Evolutionary conservation across 2,329 filamentous ascomycete species (phyloP).

Genomic region (Didymella pinodella): DNA sequence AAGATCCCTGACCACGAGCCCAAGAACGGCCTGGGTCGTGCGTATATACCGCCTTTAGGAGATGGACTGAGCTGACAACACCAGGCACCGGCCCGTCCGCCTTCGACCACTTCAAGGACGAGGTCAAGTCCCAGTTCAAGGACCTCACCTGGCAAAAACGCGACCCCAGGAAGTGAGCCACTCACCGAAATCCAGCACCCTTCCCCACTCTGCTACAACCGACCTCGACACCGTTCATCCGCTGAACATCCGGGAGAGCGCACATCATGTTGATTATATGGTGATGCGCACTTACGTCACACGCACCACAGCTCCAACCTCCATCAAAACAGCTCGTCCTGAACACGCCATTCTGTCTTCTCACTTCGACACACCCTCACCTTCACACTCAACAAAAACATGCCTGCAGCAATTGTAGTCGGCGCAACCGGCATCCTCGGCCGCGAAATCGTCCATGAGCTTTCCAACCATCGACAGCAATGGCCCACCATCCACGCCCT

Average conservation of each 20-base stretch:
- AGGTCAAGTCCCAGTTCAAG: conserved; percentile 59
- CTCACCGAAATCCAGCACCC: background rate
- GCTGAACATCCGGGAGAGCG: background rate
- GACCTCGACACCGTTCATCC: background rate
- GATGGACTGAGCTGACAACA: background rate
- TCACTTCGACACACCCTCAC: background rate
- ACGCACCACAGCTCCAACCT: background rate
- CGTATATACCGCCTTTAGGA: conserved; percentile 48
- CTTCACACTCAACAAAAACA: background rate
- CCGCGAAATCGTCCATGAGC: background rate
- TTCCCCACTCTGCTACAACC: background rate
- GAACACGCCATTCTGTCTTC: background rate
- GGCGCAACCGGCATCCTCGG: background rate
- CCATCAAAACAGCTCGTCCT: background rate
- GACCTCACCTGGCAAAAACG: conserved; percentile 50
- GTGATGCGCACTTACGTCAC: background rate
- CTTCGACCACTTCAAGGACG: conserved; percentile 61
- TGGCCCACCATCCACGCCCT: background rate
- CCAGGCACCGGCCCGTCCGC: conserved; percentile 52
- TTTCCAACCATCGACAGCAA: background rate
- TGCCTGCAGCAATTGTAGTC: background rate
- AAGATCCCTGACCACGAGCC: conserved; percentile 54
- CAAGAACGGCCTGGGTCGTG: conserved; percentile 55
- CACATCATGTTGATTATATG: background rate
- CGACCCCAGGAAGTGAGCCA: conserved; percentile 31